Percentiles rank a stretch among this genome's conserved stretches.
Evolutionary conservation across 352 stramenopile genomes (phyloP).

Genomic region (Phytophthora kernoviae): DNA sequence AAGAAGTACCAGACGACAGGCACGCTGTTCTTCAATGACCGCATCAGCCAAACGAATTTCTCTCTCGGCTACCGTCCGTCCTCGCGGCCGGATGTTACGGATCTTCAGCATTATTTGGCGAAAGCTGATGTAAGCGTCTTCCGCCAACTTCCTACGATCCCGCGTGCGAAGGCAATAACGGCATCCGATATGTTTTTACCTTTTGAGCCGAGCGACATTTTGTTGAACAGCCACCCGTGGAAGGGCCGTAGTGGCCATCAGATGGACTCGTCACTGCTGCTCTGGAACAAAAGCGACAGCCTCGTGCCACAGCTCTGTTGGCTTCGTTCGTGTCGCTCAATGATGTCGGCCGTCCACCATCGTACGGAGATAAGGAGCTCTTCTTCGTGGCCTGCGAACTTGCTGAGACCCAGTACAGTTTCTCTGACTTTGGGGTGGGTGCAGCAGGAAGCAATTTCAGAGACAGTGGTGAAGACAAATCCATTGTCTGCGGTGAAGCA

Average conservation of each 20-base stretch:
- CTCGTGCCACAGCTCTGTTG: slow-evolving; percentile 50
- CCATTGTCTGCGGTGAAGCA: slow-evolving; percentile 47
- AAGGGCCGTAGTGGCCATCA: slow-evolving; percentile 56
- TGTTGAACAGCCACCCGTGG: slow-evolving; percentile 53
- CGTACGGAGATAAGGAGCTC: slow-evolving; percentile 57
- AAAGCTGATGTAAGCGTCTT: slow-evolving; percentile 47
- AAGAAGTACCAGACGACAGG: slow-evolving; percentile 35
- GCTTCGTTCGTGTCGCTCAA: slow-evolving; percentile 47
- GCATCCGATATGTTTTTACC: slow-evolving; percentile 15
- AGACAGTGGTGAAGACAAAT: slow-evolving; percentile 27
- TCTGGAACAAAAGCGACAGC: slow-evolving; percentile 63
- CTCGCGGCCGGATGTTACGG: slow-evolving; percentile 26
- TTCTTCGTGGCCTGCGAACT: slow-evolving; percentile 65
- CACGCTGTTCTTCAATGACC: slow-evolving; percentile 64
- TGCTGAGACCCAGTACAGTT: slow-evolving; percentile 51
- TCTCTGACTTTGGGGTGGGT: slow-evolving; percentile 57
- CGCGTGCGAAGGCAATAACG: slow-evolving; percentile 23
- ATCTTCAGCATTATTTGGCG: slow-evolving; percentile 43
- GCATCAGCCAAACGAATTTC: slow-evolving; percentile 40
- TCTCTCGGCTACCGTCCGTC: slow-evolving; percentile 33
- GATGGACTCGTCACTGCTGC: slow-evolving; percentile 62
- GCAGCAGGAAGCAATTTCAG: slow-evolving; percentile 38
- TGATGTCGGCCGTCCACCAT: slow-evolving; percentile 36
- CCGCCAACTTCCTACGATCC: slow-evolving; percentile 32
- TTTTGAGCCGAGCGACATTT: slow-evolving; percentile 47